Conservation (phyloP, 1,139 yeast species). For the Kluyveromyces sp. region DNA sequence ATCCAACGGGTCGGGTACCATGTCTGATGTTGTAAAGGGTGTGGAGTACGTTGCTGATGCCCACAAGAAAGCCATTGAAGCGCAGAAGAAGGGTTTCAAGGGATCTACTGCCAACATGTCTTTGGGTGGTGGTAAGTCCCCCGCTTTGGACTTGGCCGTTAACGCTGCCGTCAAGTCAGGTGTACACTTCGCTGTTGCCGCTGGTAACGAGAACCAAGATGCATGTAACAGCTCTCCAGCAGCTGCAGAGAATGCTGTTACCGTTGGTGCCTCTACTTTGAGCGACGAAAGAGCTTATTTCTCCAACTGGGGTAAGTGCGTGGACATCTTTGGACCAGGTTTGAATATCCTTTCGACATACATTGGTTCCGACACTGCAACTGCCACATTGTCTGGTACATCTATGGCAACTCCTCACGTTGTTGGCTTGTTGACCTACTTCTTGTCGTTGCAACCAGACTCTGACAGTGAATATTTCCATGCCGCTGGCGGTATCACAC, state of each 20-base stretch:
- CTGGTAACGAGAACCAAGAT: conserved; percentile 81
- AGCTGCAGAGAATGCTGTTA: conserved; percentile 63
- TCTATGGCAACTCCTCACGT: conserved; percentile 99
- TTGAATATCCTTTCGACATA: conserved; percentile 75
- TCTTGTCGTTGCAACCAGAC: conserved; percentile 84
- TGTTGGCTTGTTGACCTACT: conserved; percentile 84
- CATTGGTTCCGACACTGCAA: conserved; percentile 75
- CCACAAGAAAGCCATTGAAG: conserved; percentile 51
- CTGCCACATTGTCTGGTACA: conserved; percentile 92
- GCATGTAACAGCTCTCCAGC: conserved; percentile 85
- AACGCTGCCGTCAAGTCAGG: conserved; percentile 80
- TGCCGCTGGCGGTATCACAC: conserved; percentile 60
- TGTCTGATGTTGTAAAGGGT: conserved; percentile 78
- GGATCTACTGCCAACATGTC: conserved; percentile 91
- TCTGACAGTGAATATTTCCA: conserved; percentile 65
- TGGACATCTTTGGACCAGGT: conserved; percentile 82
- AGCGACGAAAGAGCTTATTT: conserved; percentile 72
- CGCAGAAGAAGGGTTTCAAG: conserved; percentile 58
- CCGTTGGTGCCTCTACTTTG: conserved; percentile 78
- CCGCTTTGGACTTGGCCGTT: conserved; percentile 74
- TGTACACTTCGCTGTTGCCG: conserved; percentile 79
- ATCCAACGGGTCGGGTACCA: conserved; percentile 70
- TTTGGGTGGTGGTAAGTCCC: conserved; percentile 80
- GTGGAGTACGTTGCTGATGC: conserved; percentile 69
- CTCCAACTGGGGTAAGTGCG: conserved; percentile 80